Base-by-base conservation (phyloP, 352 stramenopile species). In the Globisporangium apiculatum region DNA sequence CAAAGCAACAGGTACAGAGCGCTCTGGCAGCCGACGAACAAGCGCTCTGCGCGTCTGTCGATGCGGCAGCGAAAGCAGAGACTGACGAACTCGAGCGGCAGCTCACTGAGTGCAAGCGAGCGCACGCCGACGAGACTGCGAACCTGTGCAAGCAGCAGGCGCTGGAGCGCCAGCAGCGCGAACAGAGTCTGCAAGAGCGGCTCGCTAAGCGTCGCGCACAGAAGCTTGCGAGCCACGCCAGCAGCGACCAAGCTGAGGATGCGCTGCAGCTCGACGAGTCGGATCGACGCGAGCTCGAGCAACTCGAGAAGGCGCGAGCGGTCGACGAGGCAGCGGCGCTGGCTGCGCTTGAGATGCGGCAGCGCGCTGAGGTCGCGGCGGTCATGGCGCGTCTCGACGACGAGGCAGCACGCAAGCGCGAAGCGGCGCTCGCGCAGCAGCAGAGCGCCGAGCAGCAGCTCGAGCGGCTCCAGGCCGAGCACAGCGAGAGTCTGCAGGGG, bases 391-490 rank as follows among this genome's bases (percentile, higher is more conserved):
- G 61, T 24, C 49, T 56, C n/a, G 55, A 48, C 9, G 47, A 18
- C n/a, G 51, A 55, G 2, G 48, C 56, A 10, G 69, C 64, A 55
- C 62, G 50, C 46, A 52, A 61, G 4, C 58, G 66, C 15, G 56
- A 68, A 40, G 48, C 73, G 24, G 60, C 46, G 8, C 58, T 62
- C 40, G 45, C 50, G 1, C 68, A 79, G 40, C 66, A 75, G n/a
- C 58, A 72, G n/a, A 60, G 75, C 15, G 64, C 65, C 3, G 65
- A 82, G 52, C 58, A 56, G 1, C 74, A 86, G 41, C 67, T 83
- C 0, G 57, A 73, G 35, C 62, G 75, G 7, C 53, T 90, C 14
- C 64, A 75, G 36, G 57, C 74, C 10, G 80, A 90, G 53, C 76
- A 87, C 46, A 48, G 62, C 9, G 62, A 67, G 3, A 74, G 78